These are phyloP conservation scores for Gnomoniopsis sp. DNA, from an alignment of 2,329 filamentous ascomycete genomes.

Conservation along the genomic window DNA sequence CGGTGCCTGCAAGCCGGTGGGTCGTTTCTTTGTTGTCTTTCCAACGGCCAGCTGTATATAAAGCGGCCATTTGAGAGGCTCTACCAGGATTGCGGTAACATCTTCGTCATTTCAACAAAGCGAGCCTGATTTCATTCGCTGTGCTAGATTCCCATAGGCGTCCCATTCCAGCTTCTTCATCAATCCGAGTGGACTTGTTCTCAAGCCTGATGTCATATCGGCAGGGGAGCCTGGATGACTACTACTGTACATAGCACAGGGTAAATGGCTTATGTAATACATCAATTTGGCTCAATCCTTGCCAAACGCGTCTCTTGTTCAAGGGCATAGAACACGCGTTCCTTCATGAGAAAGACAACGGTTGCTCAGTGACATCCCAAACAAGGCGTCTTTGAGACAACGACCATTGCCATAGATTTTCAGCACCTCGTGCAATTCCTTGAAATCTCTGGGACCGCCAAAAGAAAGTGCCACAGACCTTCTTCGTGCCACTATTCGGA, in stretches of 20 bases:
- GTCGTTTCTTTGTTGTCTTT: neutral
- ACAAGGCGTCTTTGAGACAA: neutral
- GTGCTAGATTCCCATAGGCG: neutral
- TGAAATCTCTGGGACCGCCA: neutral
- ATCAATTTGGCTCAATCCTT: neutral
- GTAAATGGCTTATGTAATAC: neutral
- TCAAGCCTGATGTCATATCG: neutral
- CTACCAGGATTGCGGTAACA: neutral
- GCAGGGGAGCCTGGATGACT: neutral
- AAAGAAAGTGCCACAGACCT: neutral
- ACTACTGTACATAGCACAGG: no score
- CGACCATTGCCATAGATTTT: neutral
- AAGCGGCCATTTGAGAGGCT: neutral
- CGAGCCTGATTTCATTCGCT: neutral
- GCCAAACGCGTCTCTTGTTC: neutral
- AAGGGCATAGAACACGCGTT: neutral
- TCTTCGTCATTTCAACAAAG: conserved; percentile 2
- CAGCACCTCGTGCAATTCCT: neutral
- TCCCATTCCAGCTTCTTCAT: neutral
- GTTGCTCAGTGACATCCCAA: neutral
- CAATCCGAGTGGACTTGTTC: neutral
- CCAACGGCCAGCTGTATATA: neutral
- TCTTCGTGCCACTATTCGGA: neutral
- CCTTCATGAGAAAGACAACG: neutral
- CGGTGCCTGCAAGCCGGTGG: neutral